These are phyloP conservation scores for Antrodiella citrinella DNA, from an alignment of 768 basidiomycete species.

Conservation along the genomic window DNA sequence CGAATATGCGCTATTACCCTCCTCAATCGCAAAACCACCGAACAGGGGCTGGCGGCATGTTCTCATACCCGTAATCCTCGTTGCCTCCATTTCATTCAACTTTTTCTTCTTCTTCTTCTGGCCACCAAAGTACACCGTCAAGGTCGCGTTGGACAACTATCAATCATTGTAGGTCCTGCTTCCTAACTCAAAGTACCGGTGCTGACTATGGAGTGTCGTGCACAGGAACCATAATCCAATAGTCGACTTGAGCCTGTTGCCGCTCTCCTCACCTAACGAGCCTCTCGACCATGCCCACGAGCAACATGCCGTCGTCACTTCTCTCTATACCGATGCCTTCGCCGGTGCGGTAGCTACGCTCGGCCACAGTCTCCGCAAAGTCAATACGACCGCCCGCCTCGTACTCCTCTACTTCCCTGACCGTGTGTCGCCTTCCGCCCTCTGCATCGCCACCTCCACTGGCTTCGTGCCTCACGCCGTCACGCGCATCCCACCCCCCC, in stretches of 20 bases:
- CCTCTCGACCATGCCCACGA: background rate
- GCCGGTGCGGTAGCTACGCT: slow-evolving; percentile 25
- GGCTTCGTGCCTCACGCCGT: slow-evolving; percentile 33
- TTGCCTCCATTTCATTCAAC: background rate
- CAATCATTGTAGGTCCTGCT: background rate
- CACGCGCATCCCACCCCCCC: slow-evolving; percentile 30
- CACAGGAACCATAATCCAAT: background rate
- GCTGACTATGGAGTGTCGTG: background rate
- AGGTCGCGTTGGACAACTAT: background rate
- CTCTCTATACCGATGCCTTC: slow-evolving; percentile 25
- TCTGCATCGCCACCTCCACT: slow-evolving; percentile 29
- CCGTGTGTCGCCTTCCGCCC: slow-evolving; percentile 29
- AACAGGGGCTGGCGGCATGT: background rate
- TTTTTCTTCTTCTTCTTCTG: background rate
- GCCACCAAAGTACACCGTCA: background rate
- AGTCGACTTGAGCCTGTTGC: background rate
- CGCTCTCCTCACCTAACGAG: background rate
- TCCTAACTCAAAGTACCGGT: background rate
- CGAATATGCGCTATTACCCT: background rate
- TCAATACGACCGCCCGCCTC: slow-evolving; percentile 24
- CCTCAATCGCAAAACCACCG: background rate
- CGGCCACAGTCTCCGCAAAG: slow-evolving; percentile 24
- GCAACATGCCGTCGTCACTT: slow-evolving; percentile 22
- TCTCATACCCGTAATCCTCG: background rate
- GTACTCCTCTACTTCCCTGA: slow-evolving; percentile 26